Conservation (phyloP, 2,329 filamentous ascomycete species). For the Gaeumannomyces tritici region DNA sequence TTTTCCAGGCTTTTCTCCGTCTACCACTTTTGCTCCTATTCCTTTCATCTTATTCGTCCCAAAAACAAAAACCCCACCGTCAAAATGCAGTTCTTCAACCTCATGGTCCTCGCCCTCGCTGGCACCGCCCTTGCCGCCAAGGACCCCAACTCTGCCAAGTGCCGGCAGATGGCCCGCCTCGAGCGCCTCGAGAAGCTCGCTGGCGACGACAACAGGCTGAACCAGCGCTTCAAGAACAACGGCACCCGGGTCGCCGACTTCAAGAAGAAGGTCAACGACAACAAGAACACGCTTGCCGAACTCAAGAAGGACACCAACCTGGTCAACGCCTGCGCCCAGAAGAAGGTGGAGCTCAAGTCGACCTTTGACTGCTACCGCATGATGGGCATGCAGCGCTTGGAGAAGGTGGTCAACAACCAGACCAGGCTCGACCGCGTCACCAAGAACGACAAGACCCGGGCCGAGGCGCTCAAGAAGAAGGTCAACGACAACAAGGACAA, state of each 20-base stretch:
- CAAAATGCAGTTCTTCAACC: conserved; percentile 14
- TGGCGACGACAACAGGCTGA: conserved; percentile 24
- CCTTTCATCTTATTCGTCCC: neutral
- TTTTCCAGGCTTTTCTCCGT: neutral
- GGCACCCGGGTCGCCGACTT: conserved; percentile 23
- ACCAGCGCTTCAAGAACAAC: conserved; percentile 21
- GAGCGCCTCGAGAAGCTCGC: conserved; percentile 20
- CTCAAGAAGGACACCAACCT: conserved; percentile 26
- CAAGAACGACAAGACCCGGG: conserved; percentile 19
- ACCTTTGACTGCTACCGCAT: conserved; percentile 20
- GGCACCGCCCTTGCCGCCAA: conserved; percentile 16
- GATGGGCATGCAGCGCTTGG: conserved; percentile 14
- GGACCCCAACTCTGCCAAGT: conserved; percentile 18
- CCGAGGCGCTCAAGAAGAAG: conserved; percentile 16
- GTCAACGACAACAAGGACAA: conserved; percentile 10
- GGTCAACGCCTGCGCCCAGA: conserved; percentile 20
- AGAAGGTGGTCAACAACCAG: conserved; percentile 15
- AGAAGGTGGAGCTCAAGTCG: conserved; percentile 19
- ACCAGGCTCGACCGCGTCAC: conserved; percentile 13
- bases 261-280: conserved; percentile 24
- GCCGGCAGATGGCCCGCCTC: conserved; percentile 17
- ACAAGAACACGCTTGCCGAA: conserved; percentile 17
- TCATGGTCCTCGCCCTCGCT: conserved; percentile 12
- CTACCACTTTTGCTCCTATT: no score
- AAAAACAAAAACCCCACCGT: no score